A percentile compares a stretch with the other conserved stretches of the same genome.
Conservation (phyloP, 2,329 filamentous ascomycete species). For the Trichoderma koningiopsis region DNA sequence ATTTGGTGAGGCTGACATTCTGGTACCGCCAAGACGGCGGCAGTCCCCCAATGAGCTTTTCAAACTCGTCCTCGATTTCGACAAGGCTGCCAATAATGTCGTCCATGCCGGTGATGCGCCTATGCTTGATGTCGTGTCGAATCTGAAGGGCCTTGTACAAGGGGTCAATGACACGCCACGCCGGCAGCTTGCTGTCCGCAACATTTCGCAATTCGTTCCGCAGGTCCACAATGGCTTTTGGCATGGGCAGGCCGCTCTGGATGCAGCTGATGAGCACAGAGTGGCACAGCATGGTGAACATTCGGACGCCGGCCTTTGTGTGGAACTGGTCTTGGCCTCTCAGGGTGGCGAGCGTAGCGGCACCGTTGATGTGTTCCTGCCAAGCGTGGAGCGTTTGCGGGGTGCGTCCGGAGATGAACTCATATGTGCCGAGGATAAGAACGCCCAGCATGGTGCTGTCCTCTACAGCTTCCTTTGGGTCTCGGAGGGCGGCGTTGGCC, state of each 20-base stretch:
- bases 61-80: slow-evolving; percentile 48
- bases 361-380: slow-evolving; percentile 57
- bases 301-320: slow-evolving; percentile 48
- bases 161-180: slow-evolving; percentile 48
- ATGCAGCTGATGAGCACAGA: slow-evolving; percentile 56
- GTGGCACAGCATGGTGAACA: slow-evolving; percentile 58
- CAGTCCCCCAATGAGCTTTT: slow-evolving; percentile 42
- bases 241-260: slow-evolving; percentile 52
- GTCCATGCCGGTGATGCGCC: slow-evolving; percentile 40
- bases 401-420: slow-evolving; percentile 53
- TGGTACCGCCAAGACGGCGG: slow-evolving; percentile 47
- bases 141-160: slow-evolving; percentile 50
- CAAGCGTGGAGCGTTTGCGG: slow-evolving; percentile 53
- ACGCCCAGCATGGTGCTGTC: slow-evolving; percentile 57
- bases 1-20: slow-evolving; percentile 42
- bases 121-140: slow-evolving; percentile 49
- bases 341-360: slow-evolving; percentile 52
- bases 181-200: slow-evolving; percentile 42
- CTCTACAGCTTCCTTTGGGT: slow-evolving; percentile 47
- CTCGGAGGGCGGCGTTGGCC: slow-evolving; percentile 52
- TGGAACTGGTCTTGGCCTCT: slow-evolving; percentile 52
- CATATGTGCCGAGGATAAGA: slow-evolving; percentile 57
- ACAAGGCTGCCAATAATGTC: slow-evolving; percentile 42
- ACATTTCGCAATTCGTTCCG: slow-evolving; percentile 45
- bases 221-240: slow-evolving; percentile 50